phyloP scores from a whole-genome alignment of 2,329 filamentous ascomycete genomes.

The Colletotrichum filicis region DNA sequence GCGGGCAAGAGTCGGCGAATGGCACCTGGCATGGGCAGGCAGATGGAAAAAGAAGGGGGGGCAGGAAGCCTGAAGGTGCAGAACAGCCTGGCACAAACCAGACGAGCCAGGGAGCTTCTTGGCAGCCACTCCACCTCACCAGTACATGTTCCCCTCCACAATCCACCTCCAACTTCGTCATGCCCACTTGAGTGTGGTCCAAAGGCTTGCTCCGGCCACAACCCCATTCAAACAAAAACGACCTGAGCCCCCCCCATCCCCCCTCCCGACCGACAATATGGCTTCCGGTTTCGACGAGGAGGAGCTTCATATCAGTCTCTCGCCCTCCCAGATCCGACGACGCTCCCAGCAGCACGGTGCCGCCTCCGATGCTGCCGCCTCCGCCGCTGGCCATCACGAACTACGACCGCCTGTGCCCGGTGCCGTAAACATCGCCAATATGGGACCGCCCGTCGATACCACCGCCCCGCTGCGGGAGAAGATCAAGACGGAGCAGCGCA shows the following conservation, averaged over 20 bases:
- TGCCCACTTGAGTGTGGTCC: conserved; percentile 35
- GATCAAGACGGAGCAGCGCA: conserved; percentile 79
- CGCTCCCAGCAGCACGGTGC: conserved; percentile 35
- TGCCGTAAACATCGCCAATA: conserved; percentile 46
- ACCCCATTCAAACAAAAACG: conserved; percentile 35
- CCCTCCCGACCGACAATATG: conserved; percentile 48
- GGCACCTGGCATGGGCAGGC: conserved; percentile 7
- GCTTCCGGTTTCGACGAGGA: conserved; percentile 78
- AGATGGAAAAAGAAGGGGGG: not conserved
- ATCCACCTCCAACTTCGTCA: conserved; percentile 35
- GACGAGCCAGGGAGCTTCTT: conserved; percentile 28
- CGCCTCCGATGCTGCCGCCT: conserved; percentile 24
- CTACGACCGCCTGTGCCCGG: conserved; percentile 41
- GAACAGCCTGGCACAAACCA: conserved; percentile 21
- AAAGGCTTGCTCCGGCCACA: conserved; percentile 35
- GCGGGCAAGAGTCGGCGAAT: not conserved
- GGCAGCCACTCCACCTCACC: conserved; percentile 28
- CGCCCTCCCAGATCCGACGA: conserved; percentile 70
- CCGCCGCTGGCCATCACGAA: conserved; percentile 37
- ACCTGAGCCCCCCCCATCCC: conserved; percentile 19
- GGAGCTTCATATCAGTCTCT: conserved; percentile 77
- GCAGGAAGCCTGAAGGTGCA: not conserved
- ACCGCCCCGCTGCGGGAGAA: conserved; percentile 50
- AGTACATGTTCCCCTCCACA: conserved; percentile 33
- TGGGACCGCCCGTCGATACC: conserved; percentile 41